phyloP scores from a whole-genome alignment of 2,329 filamentous ascomycete genomes.

The Pestalotiopsis sp. region DNA sequence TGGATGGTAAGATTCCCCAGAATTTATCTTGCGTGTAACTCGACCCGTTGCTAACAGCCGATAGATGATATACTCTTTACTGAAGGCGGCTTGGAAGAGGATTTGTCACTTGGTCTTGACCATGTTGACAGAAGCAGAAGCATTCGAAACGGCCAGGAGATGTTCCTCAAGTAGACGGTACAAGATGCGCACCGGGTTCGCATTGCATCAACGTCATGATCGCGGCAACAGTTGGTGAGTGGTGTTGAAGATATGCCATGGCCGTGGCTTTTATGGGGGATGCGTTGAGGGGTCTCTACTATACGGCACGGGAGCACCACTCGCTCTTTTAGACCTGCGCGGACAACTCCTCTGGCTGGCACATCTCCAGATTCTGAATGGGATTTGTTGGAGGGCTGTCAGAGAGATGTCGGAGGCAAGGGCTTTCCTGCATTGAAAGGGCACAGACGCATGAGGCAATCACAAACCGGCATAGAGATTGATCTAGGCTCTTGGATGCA shows the following conservation, averaged over 20 bases:
- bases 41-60: conserved; percentile 22
- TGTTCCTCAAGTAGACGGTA: conserved; percentile 51
- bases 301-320: background rate
- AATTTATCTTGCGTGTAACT: background rate
- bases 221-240: background rate
- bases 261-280: background rate
- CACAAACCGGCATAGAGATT: background rate
- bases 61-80: conserved; percentile 60
- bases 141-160: conserved; percentile 62
- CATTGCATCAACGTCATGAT: background rate
- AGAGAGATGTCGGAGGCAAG: background rate
- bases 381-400: background rate
- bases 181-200: too few relatives aligned
- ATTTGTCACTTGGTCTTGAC: conserved; percentile 67
- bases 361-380: background rate
- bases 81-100: conserved; percentile 51
- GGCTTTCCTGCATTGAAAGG: background rate
- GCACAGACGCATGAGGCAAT: background rate
- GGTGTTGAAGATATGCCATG: background rate
- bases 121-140: conserved; percentile 64
- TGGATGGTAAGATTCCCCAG: conserved; percentile 70
- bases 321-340: background rate
- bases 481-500: background rate
- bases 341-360: background rate
- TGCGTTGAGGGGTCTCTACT: background rate